phyloP scores from a whole-genome alignment of 495 filamentous ascomycete species.

The Talaromyces trachyspermus region DNA sequence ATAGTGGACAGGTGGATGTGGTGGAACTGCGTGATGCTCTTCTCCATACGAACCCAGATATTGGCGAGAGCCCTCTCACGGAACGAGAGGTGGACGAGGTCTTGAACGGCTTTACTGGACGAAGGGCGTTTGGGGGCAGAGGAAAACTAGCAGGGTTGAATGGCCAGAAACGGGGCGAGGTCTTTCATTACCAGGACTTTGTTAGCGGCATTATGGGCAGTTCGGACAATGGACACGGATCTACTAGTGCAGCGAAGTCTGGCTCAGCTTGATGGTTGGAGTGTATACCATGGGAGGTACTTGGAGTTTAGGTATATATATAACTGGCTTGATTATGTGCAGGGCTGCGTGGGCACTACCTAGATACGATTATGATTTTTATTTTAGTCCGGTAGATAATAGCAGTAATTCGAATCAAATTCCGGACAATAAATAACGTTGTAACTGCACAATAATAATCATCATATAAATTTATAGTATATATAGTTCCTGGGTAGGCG shows the following conservation, averaged over 20 bases:
- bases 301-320: background rate
- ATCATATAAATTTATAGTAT: no score
- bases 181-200: conserved; percentile 42
- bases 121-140: conserved; percentile 59
- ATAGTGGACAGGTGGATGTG: conserved; percentile 86
- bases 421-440: no score
- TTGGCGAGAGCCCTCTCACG: conserved; percentile 58
- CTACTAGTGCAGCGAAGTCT: background rate
- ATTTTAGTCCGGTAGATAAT: no score
- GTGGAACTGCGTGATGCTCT: conserved; percentile 75
- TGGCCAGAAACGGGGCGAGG: conserved; percentile 33
- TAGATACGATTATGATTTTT: no score
- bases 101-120: conserved; percentile 76
- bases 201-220: conserved; percentile 34
- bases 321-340: background rate
- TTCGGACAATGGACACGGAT: conserved; percentile 21
- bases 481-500: no score
- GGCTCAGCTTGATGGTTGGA: background rate
- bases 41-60: conserved; percentile 69
- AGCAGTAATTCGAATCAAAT: no score
- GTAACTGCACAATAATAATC: no score
- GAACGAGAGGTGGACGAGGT: conserved; percentile 76
- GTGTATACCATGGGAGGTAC: background rate
- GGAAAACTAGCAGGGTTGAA: conserved; percentile 14
- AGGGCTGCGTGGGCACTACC: background rate